phyloP scores from a whole-genome alignment of 179 eudicot species.

The Silene coronaria region DNA sequence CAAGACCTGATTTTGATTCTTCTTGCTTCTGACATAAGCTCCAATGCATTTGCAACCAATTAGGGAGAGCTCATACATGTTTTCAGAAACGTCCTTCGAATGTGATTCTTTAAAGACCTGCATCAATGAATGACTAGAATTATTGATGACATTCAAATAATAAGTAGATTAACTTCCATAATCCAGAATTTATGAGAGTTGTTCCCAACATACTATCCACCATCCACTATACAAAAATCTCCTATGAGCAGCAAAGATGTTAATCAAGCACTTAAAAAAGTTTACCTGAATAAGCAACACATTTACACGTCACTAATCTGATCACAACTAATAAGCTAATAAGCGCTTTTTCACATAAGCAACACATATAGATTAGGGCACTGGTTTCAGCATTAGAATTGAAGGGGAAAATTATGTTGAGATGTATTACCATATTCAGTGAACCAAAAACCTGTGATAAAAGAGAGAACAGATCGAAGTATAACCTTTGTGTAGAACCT shows the following conservation, averaged over 20 bases:
- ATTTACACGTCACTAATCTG: too few relatives aligned
- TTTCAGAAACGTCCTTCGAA: slow-evolving; percentile 48
- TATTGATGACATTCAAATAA: neutral
- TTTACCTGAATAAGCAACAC: too few relatives aligned
- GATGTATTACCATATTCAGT: neutral
- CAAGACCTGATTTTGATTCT: slow-evolving; percentile 88
- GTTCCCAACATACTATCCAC: too few relatives aligned
- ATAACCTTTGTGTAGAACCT: slow-evolving; percentile 82
- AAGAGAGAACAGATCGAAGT: neutral
- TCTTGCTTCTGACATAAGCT: slow-evolving; percentile 88
- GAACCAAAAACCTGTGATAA: neutral
- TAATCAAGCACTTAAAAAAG: too few relatives aligned
- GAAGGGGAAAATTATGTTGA: neutral
- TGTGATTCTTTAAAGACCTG: slow-evolving; percentile 86
- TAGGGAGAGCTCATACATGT: slow-evolving; percentile 71
- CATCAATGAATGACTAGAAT: slow-evolving; percentile 20
- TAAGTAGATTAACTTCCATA: neutral
- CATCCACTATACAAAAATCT: too few relatives aligned
- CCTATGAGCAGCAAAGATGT: too few relatives aligned
- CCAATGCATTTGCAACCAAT: slow-evolving; percentile 92
- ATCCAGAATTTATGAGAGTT: too few relatives aligned
- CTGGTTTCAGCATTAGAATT: too few relatives aligned
- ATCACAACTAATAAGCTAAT: too few relatives aligned
- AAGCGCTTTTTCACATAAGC: too few relatives aligned
- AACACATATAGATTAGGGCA: neutral